Percentiles rank a stretch among this genome's conserved stretches.
phyloP scores from a whole-genome alignment of 805 yeast genomes.

The Dipodascus geniculatus region DNA sequence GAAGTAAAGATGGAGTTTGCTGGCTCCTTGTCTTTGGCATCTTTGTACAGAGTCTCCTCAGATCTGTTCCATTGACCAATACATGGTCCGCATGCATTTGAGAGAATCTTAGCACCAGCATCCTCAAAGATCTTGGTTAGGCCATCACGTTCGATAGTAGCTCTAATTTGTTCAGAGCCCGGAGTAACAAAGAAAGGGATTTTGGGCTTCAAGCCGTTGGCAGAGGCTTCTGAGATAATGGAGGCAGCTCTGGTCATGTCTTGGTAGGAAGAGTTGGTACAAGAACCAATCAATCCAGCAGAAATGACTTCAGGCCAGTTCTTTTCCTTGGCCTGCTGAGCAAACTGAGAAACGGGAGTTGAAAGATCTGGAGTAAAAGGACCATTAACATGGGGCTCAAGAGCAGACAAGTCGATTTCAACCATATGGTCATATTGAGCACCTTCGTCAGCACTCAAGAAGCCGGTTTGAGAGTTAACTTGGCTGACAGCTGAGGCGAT shows the following conservation, averaged over 20 bases:
- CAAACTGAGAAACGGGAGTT: conserved; percentile 79
- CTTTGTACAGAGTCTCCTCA: conserved; percentile 46
- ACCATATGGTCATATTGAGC: conserved; percentile 87
- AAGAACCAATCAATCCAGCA: conserved; percentile 95
- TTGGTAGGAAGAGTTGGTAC: conserved; percentile 97
- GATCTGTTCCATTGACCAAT: conserved; percentile 98
- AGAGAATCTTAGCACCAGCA: conserved; percentile 84
- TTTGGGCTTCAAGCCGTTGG: conserved; percentile 81
- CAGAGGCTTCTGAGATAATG: conserved; percentile 74
- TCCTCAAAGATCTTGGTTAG: conserved; percentile 67
- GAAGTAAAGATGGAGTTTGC: conserved; percentile 89
- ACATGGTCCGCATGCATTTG: conserved; percentile 99
- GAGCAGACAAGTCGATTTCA: conserved; percentile 73
- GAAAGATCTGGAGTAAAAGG: conserved; percentile 98
- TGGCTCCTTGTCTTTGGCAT: conserved; percentile 21
- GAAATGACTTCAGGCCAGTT: conserved; percentile 80
- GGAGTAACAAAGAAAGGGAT: conserved; percentile 92
- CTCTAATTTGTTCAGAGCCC: conserved; percentile 96
- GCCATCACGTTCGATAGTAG: conserved; percentile 94
- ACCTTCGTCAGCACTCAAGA: conserved; percentile 74
- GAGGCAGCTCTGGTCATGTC: conserved; percentile 97
- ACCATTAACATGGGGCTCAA: conserved; percentile 95
- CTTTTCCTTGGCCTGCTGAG: conserved; percentile 53
- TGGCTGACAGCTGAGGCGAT: conserved; percentile 71
- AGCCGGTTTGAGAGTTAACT: conserved; percentile 41